A percentile compares a stretch with the other conserved stretches of the same genome.
Conservation (phyloP, 306 rosid genomes). For the Malus asiatica region DNA sequence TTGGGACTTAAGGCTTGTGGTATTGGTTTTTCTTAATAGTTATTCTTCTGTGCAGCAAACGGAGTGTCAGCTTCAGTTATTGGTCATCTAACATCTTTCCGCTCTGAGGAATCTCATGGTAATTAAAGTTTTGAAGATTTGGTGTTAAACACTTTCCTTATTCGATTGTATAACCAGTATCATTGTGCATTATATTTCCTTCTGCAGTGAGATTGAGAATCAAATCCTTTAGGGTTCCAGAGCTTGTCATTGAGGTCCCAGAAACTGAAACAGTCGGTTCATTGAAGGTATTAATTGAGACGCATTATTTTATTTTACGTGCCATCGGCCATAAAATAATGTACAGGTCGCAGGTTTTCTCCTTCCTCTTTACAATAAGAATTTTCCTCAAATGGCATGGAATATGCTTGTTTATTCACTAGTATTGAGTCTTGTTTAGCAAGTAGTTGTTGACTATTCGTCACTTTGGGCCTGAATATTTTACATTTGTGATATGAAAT, state of each 20-base stretch:
- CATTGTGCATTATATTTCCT: slow-evolving; percentile 16
- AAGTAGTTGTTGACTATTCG: background rate
- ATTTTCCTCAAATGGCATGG: background rate
- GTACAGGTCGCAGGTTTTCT: background rate
- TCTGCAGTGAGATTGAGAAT: slow-evolving; percentile 80
- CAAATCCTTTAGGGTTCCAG: slow-evolving; percentile 80
- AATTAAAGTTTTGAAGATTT: slow-evolving; percentile 10
- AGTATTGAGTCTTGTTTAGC: background rate
- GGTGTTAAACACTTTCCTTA: background rate
- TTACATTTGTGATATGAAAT: background rate
- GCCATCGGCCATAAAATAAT: background rate
- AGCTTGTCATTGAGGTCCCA: slow-evolving; percentile 76
- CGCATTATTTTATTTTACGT: background rate
- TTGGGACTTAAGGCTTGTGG: slow-evolving; percentile 1
- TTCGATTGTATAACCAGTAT: slow-evolving; percentile 19
- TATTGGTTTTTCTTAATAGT: slow-evolving; percentile 2
- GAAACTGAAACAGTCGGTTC: slow-evolving; percentile 79
- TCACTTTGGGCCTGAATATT: background rate
- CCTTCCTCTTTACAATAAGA: background rate
- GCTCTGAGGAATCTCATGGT: slow-evolving; percentile 69
- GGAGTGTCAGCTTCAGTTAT: slow-evolving; percentile 28
- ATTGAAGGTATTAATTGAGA: slow-evolving; percentile 51
- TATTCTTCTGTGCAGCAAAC: slow-evolving; percentile 28
- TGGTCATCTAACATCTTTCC: slow-evolving; percentile 35
- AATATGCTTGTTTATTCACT: slow-evolving; percentile 5